Percentiles rank a stretch among this genome's conserved stretches.
phyloP scores from a whole-genome alignment of 768 basidiomycete species.

The Lactarius vividus region DNA sequence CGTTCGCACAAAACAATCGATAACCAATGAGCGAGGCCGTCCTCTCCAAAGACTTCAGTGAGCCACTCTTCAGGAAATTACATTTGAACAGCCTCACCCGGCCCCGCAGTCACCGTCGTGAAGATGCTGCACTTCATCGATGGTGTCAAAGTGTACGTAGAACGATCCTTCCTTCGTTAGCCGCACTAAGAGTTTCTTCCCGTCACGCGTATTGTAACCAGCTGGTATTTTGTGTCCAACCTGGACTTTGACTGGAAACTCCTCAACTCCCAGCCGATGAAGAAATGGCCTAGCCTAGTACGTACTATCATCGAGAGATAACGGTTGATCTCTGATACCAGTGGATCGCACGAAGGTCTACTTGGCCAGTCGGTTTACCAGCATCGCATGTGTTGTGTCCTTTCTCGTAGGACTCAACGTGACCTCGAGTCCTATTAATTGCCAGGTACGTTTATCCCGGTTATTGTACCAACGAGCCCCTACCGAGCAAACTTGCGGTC shows the following conservation, averaged over 20 bases:
- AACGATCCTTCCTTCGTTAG: too few relatives aligned
- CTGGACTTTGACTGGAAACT: slow-evolving; percentile 22
- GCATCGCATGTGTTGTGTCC: slow-evolving; percentile 18
- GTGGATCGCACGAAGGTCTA: slow-evolving; percentile 1
- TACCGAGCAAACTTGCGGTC: neutral
- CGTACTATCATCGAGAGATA: neutral
- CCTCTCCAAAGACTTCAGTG: slow-evolving; percentile 3
- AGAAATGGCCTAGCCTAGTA: slow-evolving; percentile 7
- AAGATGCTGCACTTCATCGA: slow-evolving; percentile 19
- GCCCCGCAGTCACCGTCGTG: slow-evolving; percentile 13
- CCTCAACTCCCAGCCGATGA: neutral
- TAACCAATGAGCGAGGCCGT: neutral
- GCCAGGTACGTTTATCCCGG: slow-evolving; percentile 9
- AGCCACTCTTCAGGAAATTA: neutral
- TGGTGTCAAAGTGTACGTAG: slow-evolving; percentile 16
- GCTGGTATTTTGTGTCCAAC: slow-evolving; percentile 14
- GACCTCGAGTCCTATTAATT: slow-evolving; percentile 2
- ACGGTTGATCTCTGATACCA: neutral
- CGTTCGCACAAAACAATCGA: neutral
- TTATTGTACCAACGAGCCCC: too few relatives aligned
- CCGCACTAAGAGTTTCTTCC: neutral
- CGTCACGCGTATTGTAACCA: neutral
- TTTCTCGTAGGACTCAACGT: slow-evolving; percentile 10
- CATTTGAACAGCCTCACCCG: neutral
- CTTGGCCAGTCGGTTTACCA: slow-evolving; percentile 8